Base-by-base conservation (phyloP, 176 grass and related monocot species). In the Metroxylon sagu region DNA sequence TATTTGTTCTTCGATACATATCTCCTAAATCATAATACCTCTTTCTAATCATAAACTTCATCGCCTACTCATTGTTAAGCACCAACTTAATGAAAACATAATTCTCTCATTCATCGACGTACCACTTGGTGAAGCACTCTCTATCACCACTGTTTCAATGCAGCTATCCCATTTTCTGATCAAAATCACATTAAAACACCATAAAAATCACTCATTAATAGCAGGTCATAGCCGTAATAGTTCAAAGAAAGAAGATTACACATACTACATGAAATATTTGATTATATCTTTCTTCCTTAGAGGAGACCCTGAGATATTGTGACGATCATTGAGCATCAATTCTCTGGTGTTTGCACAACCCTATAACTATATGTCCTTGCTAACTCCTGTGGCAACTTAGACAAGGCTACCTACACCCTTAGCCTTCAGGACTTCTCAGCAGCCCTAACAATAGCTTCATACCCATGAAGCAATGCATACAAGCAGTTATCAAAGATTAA, bases 311-410 rank as follows among this genome's bases (percentile, higher is more conserved):
- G 65, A 0, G 81, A 77, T 49, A 88, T 82, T 25, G 89, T 95
- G 10, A 88, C 57, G 68, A 95, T 85, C 81, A 95, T 85, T 18
- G 89, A 82, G n/a, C 84, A 68, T 48, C 16, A 61, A 77, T 89
- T 78, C 61, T 85, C 89, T 0, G 74, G 16, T 53, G 80, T 62
- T 0, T 21, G 49, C 3, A 28, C 16, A 1, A 10, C 10, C 10
- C 7, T 1, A 31, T 5, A 2, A 49, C 27, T 6, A 23, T 50
- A 89, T 0, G 64, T 16, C n/a, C 15, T 48, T 3, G 62, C 59
- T 19, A 86, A 61, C 61, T 65, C 79, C 0, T 18, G 56, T 0
- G 18, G 52, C 25, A 84, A 19, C 50, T 3, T n/a, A 56, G 29
- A 63, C 4, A 48, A 16, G 1, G 59, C 19, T 2, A 17, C 55